Evolutionary conservation across 257 asterid species (phyloP).

Genomic region (Solanum infundibuliforme): DNA sequence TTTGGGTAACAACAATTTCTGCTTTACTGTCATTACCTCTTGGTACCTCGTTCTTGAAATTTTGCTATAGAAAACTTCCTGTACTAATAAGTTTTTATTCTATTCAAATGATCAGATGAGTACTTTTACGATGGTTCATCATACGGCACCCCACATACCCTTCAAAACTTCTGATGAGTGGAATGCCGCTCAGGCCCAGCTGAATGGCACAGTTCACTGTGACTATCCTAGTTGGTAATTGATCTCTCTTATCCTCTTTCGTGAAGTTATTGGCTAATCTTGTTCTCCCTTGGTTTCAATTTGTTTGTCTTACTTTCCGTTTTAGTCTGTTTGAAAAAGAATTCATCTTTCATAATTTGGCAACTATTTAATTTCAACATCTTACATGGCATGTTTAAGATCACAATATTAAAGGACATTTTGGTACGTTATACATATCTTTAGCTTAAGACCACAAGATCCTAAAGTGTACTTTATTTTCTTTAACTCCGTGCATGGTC

Average conservation of each 20-base stretch:
- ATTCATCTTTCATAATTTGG: background rate
- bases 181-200: slow-evolving; percentile 98
- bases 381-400: background rate
- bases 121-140: slow-evolving; percentile 97
- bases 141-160: slow-evolving; percentile 98
- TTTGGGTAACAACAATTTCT: slow-evolving; percentile 62
- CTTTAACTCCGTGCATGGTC: background rate
- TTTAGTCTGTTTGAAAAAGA: background rate
- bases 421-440: background rate
- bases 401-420: background rate
- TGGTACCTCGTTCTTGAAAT: background rate
- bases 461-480: background rate
- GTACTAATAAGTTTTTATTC: background rate
- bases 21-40: background rate
- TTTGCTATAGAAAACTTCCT: background rate
- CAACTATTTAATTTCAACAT: background rate
- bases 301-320: background rate
- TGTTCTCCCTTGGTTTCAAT: background rate
- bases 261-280: background rate
- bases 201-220: slow-evolving; percentile 90
- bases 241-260: background rate
- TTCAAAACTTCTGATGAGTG: slow-evolving; percentile 69
- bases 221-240: slow-evolving; percentile 82
- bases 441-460: background rate
- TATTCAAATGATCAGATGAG: slow-evolving; percentile 50